phyloP scores from a whole-genome alignment of 352 stramenopile species.

The Phytophthora macrochlamydospora region DNA sequence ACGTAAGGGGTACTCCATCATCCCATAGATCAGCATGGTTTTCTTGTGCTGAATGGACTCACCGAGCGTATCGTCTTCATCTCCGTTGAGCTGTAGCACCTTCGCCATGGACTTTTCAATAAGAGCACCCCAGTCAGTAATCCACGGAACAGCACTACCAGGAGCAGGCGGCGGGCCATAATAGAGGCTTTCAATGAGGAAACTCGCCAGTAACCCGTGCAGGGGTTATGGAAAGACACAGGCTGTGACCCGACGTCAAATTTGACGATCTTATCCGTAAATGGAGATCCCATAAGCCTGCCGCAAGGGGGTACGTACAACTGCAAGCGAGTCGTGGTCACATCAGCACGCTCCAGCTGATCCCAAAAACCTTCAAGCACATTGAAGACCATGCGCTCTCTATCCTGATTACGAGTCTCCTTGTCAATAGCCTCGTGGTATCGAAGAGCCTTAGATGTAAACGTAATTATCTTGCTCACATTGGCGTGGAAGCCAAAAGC shows the following conservation, averaged over 20 bases:
- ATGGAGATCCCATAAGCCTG: conserved; percentile 52
- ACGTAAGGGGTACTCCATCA: conserved; percentile 83
- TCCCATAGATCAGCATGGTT: conserved; percentile 65
- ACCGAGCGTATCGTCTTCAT: conserved; percentile 27
- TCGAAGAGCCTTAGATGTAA: conserved; percentile 67
- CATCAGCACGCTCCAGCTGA: conserved; percentile 55
- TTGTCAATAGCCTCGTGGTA: conserved; percentile 50
- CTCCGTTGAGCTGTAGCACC: conserved; percentile 22
- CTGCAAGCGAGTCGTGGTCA: conserved; percentile 49
- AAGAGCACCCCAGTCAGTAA: conserved; percentile 56
- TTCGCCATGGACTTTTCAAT: conserved; percentile 56
- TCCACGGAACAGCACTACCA: conserved; percentile 34
- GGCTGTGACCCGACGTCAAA: conserved; percentile 74
- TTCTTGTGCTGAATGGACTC: conserved; percentile 48
- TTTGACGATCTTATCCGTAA: conserved; percentile 65
- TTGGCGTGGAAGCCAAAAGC: conserved; percentile 92
- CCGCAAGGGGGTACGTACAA: conserved; percentile 69
- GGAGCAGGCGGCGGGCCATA: conserved; percentile 41
- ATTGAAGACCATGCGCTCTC: conserved; percentile 70
- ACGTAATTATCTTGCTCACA: conserved; percentile 65
- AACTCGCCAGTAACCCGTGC: conserved; percentile 82
- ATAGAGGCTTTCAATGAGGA: conserved; percentile 82
- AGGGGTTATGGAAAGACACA: conserved; percentile 92
- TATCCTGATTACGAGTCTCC: conserved; percentile 35
- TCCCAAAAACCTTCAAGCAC: conserved; percentile 79